Evolutionary conservation across 805 yeast genomes (phyloP), one percentile per base, ranked within the genome.

Genomic region (Nakazawaea ishiwadae): DNA sequence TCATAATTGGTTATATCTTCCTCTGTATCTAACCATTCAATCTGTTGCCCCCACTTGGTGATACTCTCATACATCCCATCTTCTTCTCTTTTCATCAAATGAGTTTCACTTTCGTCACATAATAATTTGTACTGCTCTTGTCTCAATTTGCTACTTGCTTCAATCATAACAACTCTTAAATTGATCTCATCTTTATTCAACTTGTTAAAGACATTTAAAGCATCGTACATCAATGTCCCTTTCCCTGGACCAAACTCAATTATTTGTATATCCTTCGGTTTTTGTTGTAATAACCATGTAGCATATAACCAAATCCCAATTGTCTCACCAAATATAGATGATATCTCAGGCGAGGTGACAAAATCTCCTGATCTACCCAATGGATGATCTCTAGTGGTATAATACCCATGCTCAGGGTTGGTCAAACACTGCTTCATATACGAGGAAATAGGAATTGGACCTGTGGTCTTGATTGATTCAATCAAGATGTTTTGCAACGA

Each of bases 201-300:
- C 39, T 62, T 66, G 39, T 69, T 65, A 53, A 79, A 70, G 1
- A 72, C 62, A 10, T 58, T 58, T 47, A 86, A 54, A 35, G 75
- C 62, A 54, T 87, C 96, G 51, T 65, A 63, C 80, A 84, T 79
- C 49, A 87, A 62, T 0, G 95, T 84, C 1, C 96, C 96, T 50
- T 73, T 69, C 4, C 96, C 96, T 0, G 96, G 96, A 0, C 96
- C 96, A 58, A 85, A 78, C 58, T 87, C 96, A 7, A 84, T 66
- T 9, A 87, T 53, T 39, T 81, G 63, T 19, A 82, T 59, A 10
- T 55, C 53, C n/a, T 51, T 30, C 0, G 85, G 81, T 33, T 57
- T 65, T 20, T 73, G 68, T 49, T 82, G 90, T 1, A 65, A 55
- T 26, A 72, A 45, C 85, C 89, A 84, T 9, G 62, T 56, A 10